These are phyloP conservation scores for Cucurbita pepo DNA, from an alignment of 306 rosid genomes.

Conservation along the genomic window DNA sequence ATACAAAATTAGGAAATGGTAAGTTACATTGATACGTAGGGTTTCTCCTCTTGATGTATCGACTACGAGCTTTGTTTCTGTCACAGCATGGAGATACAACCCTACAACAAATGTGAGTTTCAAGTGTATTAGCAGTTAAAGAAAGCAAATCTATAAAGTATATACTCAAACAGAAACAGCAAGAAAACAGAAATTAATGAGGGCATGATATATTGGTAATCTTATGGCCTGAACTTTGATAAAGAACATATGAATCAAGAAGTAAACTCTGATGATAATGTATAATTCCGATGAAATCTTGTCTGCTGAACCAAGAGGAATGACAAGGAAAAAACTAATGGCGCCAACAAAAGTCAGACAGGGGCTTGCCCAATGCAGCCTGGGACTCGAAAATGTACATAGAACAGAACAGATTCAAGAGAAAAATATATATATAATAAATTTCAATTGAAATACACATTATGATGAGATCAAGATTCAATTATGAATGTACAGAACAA, in stretches of 20 bases:
- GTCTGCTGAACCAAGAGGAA: too few relatives aligned
- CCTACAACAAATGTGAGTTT: conserved; percentile 22
- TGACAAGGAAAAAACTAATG: neutral
- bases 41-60: conserved; percentile 98
- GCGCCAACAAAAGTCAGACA: too few relatives aligned
- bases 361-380: too few relatives aligned
- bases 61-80: conserved; percentile 77
- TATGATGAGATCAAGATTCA: neutral
- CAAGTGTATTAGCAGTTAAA: neutral
- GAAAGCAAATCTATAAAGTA: neutral
- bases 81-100: conserved; percentile 72
- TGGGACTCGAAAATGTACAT: neutral
- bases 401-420: neutral
- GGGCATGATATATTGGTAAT: neutral
- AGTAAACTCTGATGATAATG: neutral
- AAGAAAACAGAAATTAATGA: neutral
- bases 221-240: neutral
- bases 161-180: neutral
- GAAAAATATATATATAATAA: neutral
- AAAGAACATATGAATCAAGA: neutral
- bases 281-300: neutral
- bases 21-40: conserved; percentile 79
- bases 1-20: neutral
- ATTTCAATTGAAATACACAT: neutral
- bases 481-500: neutral